Percentiles rank a stretch among this genome's conserved stretches.
phyloP scores from a whole-genome alignment of 768 basidiomycete species.

The Calocybe indica region DNA sequence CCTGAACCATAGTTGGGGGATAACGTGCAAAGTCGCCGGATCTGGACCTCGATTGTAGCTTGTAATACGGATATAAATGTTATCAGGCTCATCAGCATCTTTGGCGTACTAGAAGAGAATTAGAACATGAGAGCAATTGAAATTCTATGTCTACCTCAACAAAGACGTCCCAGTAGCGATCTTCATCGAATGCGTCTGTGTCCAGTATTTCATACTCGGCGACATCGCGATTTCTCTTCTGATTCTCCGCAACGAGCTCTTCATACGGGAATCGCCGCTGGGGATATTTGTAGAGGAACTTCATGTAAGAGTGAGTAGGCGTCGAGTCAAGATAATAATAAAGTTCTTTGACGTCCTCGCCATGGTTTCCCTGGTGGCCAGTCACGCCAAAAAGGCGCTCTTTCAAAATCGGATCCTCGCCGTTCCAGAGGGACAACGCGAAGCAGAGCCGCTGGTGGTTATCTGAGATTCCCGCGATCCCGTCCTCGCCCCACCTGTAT shows the following conservation, averaged over 20 bases:
- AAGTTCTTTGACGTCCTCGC: slow-evolving; percentile 98
- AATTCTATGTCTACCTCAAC: slow-evolving; percentile 64
- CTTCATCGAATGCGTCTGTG: slow-evolving; percentile 85
- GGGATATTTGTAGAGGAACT: slow-evolving; percentile 98
- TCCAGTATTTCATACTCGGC: slow-evolving; percentile 92
- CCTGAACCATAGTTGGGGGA: slow-evolving; percentile 96
- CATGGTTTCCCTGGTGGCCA: slow-evolving; percentile 97
- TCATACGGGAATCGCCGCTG: slow-evolving; percentile 92
- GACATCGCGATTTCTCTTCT: slow-evolving; percentile 77
- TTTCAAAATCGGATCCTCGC: slow-evolving; percentile 88
- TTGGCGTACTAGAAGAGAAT: slow-evolving; percentile 76
- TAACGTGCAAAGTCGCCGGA: slow-evolving; percentile 86
- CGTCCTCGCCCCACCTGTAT: slow-evolving; percentile 99
- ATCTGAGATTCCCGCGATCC: slow-evolving; percentile 94
- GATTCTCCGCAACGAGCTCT: slow-evolving; percentile 81
- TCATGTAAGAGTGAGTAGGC: slow-evolving; percentile 99
- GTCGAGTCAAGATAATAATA: slow-evolving; percentile 99
- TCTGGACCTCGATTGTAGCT: slow-evolving; percentile 96
- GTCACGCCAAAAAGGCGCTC: slow-evolving; percentile 96
- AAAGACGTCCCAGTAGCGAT: slow-evolving; percentile 98
- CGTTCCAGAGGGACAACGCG: slow-evolving; percentile 91
- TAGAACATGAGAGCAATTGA: slow-evolving; percentile 1
- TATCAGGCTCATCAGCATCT: slow-evolving; percentile 87
- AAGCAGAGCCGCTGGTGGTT: slow-evolving; percentile 95
- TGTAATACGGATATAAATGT: slow-evolving; percentile 89